Conservation (phyloP, 108 stramenopile genomes). For the Aurantiochytrium sp. region DNA sequence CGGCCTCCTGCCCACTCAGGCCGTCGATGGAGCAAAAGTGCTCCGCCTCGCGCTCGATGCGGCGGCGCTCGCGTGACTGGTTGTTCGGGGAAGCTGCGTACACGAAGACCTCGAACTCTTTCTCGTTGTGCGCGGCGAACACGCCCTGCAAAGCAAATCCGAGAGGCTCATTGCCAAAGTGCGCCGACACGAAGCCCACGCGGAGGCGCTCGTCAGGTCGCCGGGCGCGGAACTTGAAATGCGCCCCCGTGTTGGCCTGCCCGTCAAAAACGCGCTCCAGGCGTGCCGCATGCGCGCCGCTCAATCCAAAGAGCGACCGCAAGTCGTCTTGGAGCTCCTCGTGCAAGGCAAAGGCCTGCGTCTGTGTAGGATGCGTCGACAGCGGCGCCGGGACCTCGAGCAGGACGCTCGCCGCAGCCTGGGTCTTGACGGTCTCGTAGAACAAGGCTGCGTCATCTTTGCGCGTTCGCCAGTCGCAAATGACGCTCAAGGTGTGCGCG, state of each 20-base stretch:
- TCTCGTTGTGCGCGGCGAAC: slow-evolving; percentile 71
- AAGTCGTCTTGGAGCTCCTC: slow-evolving; percentile 43
- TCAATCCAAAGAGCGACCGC: background rate
- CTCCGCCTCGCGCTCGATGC: slow-evolving; percentile 62
- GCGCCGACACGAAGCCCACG: slow-evolving; percentile 71
- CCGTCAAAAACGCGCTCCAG: background rate
- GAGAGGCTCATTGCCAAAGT: slow-evolving; percentile 76
- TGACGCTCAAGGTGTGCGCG: slow-evolving; percentile 44
- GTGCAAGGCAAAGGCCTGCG: slow-evolving; percentile 43
- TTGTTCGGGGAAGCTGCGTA: slow-evolving; percentile 65
- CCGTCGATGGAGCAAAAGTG: slow-evolving; percentile 56
- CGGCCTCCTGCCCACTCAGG: slow-evolving; percentile 51
- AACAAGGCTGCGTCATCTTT: slow-evolving; percentile 40
- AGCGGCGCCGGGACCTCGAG: background rate
- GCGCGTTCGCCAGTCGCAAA: slow-evolving; percentile 60
- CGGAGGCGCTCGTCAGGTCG: slow-evolving; percentile 26
- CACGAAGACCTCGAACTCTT: slow-evolving; percentile 60
- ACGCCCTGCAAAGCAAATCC: slow-evolving; percentile 78
- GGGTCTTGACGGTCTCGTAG: background rate
- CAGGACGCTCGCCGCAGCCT: background rate
- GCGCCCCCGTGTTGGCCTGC: background rate
- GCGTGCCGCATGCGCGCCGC: background rate
- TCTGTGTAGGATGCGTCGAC: background rate
- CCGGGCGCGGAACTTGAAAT: background rate
- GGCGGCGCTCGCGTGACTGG: slow-evolving; percentile 48